These are phyloP conservation scores for Carex pumila DNA, from an alignment of 176 grass and related monocot species.

Conservation along the genomic window DNA sequence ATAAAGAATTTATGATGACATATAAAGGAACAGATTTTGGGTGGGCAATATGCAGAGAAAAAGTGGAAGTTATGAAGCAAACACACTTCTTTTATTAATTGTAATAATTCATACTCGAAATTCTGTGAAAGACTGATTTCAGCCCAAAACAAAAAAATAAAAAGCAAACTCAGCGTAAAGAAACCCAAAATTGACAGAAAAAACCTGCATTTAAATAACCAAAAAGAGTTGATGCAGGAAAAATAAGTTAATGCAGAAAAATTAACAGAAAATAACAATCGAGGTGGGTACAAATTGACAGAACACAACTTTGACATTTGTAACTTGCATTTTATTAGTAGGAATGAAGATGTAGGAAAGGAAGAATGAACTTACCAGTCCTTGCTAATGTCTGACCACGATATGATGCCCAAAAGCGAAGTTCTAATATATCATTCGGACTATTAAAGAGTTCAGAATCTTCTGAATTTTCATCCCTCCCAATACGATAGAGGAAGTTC, in stretches of 20 bases:
- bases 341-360: neutral
- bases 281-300: no score
- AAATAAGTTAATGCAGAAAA: neutral
- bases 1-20: neutral
- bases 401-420: constrained; percentile 91
- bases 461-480: constrained; percentile 67
- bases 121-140: neutral
- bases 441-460: constrained; percentile 72
- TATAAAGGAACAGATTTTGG: neutral
- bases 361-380: constrained; percentile 47
- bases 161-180: neutral
- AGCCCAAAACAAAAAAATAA: neutral
- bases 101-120: neutral
- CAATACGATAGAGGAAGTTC: constrained; percentile 82
- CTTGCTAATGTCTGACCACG: constrained; percentile 93
- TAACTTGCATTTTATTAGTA: neutral
- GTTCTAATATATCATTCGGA: constrained; percentile 58
- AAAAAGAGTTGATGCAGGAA: neutral
- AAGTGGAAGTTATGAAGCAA: neutral
- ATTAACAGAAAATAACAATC: neutral
- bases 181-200: neutral
- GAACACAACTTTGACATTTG: neutral
- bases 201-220: no score
- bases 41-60: neutral
- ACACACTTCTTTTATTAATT: neutral